Base-by-base conservation (phyloP, 352 stramenopile species). In the Globisporangium nagaii region DNA sequence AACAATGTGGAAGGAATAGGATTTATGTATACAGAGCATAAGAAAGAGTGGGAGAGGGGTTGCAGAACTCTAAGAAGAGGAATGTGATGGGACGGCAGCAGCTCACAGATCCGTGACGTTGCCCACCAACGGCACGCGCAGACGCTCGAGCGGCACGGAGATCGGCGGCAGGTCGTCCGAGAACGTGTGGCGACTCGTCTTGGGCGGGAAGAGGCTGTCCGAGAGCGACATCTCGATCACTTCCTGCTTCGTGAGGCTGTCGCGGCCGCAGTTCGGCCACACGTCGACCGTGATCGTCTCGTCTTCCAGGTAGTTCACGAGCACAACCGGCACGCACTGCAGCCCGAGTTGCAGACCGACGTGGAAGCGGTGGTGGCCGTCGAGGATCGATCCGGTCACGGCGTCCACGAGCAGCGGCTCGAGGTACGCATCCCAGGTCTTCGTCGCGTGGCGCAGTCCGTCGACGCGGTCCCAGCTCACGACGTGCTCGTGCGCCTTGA, bases 391-490 rank as follows among this genome's bases (percentile, higher is more conserved):
- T 13, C 84, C 84, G 15, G 79, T 91, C 19, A 58, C 67, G 24
- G 61, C 59, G 46, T 94, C 84, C 31, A 92, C 81, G 20, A 94
- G 79, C 30, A 94, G 47, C 19, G 84, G 84, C 58, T 94, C 82
- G n/a, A 91, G 58, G 62, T 94, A 94, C 17, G 84, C 81, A 56
- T 85, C 63, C 84, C 84, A 94, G 32, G 69, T 71, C 39, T 88
- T 62, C 11, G 84, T 94, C 1, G 84, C 81, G 24, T 75, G 82
- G 1, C 80, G 81, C 19, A 94, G 63, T 24, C 80, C 80, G 2
- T 92, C 84, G n/a, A 94, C 84, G 20, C 82, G 81, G 39, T 90
- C 78, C 75, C 79, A 90, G 56, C 84, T 92, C 46, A 94, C 84
- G 8, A 94, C 82, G 28, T 90, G 79, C 51, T 94, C 84, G 44